Evolutionary conservation across 2,329 filamentous ascomycete genomes (phyloP).

Genomic region (Ophiocordyceps camponoti-floridani): DNA sequence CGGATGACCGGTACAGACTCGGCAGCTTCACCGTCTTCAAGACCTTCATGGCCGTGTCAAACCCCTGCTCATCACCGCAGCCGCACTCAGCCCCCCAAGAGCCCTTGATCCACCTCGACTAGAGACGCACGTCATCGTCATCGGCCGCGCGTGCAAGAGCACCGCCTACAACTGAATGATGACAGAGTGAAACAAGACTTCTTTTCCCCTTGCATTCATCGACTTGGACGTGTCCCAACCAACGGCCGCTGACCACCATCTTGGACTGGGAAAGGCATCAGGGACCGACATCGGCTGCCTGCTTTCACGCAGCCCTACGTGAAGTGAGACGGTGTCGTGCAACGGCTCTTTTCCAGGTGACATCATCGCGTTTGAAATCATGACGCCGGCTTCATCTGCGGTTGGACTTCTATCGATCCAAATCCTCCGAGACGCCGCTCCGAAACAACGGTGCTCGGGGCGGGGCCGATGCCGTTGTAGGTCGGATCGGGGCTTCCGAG

Average conservation of each 20-base stretch:
- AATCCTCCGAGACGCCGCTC: neutral
- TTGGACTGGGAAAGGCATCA: neutral
- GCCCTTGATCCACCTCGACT: too few relatives aligned
- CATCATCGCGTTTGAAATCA: neutral
- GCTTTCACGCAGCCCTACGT: neutral
- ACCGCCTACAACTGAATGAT: neutral
- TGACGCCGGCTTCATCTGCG: neutral
- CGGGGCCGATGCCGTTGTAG: neutral
- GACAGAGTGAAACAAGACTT: neutral
- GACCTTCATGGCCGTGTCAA: neutral
- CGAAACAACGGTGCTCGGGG: neutral
- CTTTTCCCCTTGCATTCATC: neutral
- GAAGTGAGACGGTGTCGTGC: neutral
- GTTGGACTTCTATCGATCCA: neutral
- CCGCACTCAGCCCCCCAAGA: neutral
- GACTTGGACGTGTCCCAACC: neutral
- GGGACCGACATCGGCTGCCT: neutral
- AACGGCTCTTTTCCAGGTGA: neutral
- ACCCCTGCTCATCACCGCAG: neutral
- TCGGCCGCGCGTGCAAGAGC: neutral
- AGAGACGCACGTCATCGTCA: neutral
- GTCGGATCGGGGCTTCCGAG: neutral
- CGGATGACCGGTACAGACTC: neutral
- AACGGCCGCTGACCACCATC: neutral
- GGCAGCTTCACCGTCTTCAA: neutral